phyloP scores from a whole-genome alignment of 305 asterid species.

The Fraxinus platypoda region DNA sequence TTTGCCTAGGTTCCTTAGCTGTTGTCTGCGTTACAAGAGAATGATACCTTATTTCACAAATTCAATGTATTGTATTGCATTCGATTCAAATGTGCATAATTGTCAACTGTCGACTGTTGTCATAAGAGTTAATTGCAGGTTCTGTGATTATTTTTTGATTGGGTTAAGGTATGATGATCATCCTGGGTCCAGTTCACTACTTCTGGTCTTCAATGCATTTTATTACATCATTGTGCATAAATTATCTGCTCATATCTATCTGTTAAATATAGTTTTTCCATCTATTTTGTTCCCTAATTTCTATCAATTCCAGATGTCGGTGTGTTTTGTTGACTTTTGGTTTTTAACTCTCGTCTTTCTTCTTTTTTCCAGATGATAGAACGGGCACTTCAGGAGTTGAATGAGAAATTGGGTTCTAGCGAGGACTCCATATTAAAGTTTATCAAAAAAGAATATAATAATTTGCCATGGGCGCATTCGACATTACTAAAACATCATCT shows the following conservation, averaged over 20 bases:
- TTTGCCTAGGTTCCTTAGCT: not conserved
- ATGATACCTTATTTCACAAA: not conserved
- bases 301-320: not conserved
- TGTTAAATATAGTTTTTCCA: not conserved
- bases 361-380: constrained; percentile 51
- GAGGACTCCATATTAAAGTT: constrained; percentile 52
- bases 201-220: not conserved
- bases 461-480: constrained; percentile 51
- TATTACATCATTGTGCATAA: not conserved
- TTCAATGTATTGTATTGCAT: not conserved
- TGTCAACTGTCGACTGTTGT: not conserved
- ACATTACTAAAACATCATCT: constrained; percentile 49
- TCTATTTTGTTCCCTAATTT: not conserved
- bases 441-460: constrained; percentile 33
- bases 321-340: not conserved
- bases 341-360: not conserved
- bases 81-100: not conserved
- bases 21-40: not conserved
- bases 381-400: constrained; percentile 45
- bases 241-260: not conserved
- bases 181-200: not conserved
- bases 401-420: constrained; percentile 47
- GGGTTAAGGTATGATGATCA: not conserved
- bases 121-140: not conserved
- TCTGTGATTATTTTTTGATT: not conserved